Evolutionary conservation across 2,329 filamentous ascomycete genomes (phyloP).

Genomic region (Aspergillus sojae): DNA sequence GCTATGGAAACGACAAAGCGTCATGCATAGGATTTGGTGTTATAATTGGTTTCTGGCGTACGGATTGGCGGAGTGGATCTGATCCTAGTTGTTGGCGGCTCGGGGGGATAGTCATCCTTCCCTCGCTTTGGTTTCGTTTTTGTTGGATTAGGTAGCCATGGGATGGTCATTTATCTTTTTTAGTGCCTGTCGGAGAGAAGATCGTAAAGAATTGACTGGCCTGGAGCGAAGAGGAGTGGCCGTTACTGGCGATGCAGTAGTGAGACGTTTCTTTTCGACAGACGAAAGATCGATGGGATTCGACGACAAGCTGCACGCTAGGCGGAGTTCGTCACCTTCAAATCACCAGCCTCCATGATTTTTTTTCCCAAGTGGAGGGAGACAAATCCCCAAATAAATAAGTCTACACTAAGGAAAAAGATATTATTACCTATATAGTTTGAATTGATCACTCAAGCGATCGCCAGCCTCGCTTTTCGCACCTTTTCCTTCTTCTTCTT

Average conservation of each 20-base stretch:
- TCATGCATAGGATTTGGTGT: constrained; percentile 4
- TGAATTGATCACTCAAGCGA: background rate
- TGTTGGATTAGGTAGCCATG: background rate
- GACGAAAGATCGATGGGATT: constrained; percentile 27
- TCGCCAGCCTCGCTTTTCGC: background rate
- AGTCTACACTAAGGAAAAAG: constrained; percentile 14
- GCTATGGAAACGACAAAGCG: constrained; percentile 5
- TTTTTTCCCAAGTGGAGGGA: constrained; percentile 21
- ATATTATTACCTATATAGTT: background rate
- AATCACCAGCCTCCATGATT: constrained; percentile 36
- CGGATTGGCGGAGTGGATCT: constrained; percentile 5
- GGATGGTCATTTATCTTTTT: background rate
- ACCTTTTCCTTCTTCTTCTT: background rate
- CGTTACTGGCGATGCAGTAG: background rate
- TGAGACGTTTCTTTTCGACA: constrained; percentile 4
- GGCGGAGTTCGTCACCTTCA: constrained; percentile 17
- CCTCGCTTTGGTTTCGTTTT: background rate
- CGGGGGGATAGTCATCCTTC: background rate
- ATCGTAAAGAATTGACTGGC: background rate
- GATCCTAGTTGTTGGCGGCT: background rate
- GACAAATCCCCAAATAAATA: constrained; percentile 12
- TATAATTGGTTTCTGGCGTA: constrained; percentile 5
- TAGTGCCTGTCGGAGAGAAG: background rate
- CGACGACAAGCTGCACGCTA: constrained; percentile 30
- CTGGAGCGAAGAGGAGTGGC: background rate